Evolutionary conservation across 2,329 filamentous ascomycete species (phyloP).

Genomic region (Akanthomyces muscarius): DNA sequence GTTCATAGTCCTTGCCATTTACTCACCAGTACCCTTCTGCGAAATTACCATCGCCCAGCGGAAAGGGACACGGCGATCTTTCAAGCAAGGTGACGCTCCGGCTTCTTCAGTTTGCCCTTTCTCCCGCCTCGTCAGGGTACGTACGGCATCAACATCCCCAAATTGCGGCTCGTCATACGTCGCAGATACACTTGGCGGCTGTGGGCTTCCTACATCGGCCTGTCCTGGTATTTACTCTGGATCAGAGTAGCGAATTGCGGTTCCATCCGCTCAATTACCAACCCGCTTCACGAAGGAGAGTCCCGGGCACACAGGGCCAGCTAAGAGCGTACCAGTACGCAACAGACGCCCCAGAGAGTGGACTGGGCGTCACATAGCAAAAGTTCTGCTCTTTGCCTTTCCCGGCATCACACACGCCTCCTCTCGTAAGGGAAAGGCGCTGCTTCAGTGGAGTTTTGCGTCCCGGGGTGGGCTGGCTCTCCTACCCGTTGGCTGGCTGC

Average conservation of each 20-base stretch:
- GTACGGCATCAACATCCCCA: conserved; percentile 3
- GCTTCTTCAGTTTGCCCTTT: not conserved
- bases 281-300: conserved; percentile 8
- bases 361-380: conserved; percentile 11
- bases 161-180: conserved; percentile 14
- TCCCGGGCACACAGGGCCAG: not conserved
- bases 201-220: not conserved
- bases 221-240: not conserved
- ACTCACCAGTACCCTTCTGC: not conserved
- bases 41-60: conserved; percentile 2
- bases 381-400: conserved; percentile 9
- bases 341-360: conserved; percentile 8
- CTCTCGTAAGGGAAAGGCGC: conserved; percentile 13
- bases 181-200: not conserved
- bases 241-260: conserved; percentile 7
- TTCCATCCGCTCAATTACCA: conserved; percentile 9
- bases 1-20: conserved; percentile 4
- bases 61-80: not conserved
- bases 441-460: conserved; percentile 17
- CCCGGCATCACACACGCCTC: conserved; percentile 12
- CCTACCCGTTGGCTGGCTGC: conserved; percentile 16
- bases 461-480: conserved; percentile 13
- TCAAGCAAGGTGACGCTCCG: not conserved
- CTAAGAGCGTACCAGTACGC: not conserved
- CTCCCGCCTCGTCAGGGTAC: not conserved